phyloP scores from a whole-genome alignment of 108 stramenopile genomes.

The Conticribra guillardii region DNA sequence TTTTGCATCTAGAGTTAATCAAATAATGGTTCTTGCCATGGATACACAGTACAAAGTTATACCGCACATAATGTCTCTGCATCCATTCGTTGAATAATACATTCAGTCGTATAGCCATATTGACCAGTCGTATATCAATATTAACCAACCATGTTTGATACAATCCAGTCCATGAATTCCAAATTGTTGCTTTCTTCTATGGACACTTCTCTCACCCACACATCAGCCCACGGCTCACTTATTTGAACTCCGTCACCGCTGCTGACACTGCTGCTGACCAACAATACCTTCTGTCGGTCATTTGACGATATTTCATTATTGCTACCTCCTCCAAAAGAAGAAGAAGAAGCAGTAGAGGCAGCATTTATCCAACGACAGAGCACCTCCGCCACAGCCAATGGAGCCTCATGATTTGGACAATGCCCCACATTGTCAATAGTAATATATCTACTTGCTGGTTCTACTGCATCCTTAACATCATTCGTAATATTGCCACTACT shows the following conservation, averaged over 20 bases:
- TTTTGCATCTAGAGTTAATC: too few species aligned
- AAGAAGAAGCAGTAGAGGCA: background rate
- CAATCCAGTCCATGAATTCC: conserved; percentile 52
- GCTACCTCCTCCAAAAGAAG: background rate
- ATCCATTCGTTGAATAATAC: too few species aligned
- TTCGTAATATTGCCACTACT: too few species aligned
- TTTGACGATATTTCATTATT: background rate
- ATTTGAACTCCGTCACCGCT: conserved; percentile 10
- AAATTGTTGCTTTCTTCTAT: conserved; percentile 50
- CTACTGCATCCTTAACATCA: background rate
- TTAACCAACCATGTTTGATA: conserved; percentile 34
- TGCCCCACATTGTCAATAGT: conserved; percentile 78
- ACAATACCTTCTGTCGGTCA: conserved; percentile 21
- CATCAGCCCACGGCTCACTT: conserved; percentile 65
- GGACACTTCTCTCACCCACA: conserved; percentile 42
- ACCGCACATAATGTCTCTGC: too few species aligned
- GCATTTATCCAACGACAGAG: conserved; percentile 49
- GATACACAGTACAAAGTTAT: too few species aligned
- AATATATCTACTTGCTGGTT: conserved; percentile 57
- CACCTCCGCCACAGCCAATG: conserved; percentile 63
- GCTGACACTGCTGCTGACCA: conserved; percentile 8
- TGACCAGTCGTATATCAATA: too few species aligned
- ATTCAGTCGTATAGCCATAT: too few species aligned
- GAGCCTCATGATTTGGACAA: conserved; percentile 87
- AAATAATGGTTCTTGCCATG: too few species aligned